Percentiles rank a stretch among this genome's conserved stretches.
Evolutionary conservation across 164 flowering plant species (phyloP).

Genomic region (Protea cynaroides): DNA sequence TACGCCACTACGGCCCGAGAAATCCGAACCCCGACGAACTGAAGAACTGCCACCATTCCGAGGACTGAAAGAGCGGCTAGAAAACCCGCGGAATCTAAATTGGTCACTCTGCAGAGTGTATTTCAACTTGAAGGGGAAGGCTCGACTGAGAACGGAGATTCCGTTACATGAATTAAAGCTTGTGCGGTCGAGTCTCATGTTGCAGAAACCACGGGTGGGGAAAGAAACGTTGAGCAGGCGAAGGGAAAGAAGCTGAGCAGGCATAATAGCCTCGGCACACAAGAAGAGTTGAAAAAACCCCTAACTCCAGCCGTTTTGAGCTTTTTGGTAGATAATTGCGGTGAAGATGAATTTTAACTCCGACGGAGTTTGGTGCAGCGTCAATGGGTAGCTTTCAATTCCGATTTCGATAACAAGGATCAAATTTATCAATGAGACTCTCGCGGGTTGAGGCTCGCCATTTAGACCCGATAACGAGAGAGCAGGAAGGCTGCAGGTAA

Average conservation of each 20-base stretch:
- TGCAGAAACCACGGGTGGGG: slow-evolving; percentile 20
- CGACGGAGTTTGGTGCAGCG: too few relatives aligned
- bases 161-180: slow-evolving; percentile 17
- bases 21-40: slow-evolving; percentile 10
- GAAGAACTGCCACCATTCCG: slow-evolving; percentile 19
- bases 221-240: slow-evolving; percentile 28
- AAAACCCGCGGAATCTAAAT: slow-evolving; percentile 14
- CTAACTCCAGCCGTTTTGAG: too few relatives aligned
- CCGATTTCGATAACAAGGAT: too few relatives aligned
- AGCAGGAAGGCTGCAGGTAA: too few relatives aligned
- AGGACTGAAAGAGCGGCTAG: slow-evolving; percentile 34
- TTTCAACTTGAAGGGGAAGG: slow-evolving; percentile 43
- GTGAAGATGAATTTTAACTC: too few relatives aligned
- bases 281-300: too few relatives aligned
- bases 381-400: too few relatives aligned
- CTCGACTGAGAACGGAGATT: slow-evolving; percentile 26
- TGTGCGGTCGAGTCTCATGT: slow-evolving; percentile 21
- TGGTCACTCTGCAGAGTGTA: slow-evolving; percentile 4
- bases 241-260: slow-evolving; percentile 35
- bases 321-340: too few relatives aligned
- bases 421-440: too few relatives aligned
- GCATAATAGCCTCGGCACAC: slow-evolving; percentile 25
- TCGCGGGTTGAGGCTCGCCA: too few relatives aligned
- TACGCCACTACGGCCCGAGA: slow-evolving; percentile 8
- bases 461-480: too few relatives aligned